Evolutionary conservation across 2,329 filamentous ascomycete genomes (phyloP).

Genomic region (Trichoderma gracile): DNA sequence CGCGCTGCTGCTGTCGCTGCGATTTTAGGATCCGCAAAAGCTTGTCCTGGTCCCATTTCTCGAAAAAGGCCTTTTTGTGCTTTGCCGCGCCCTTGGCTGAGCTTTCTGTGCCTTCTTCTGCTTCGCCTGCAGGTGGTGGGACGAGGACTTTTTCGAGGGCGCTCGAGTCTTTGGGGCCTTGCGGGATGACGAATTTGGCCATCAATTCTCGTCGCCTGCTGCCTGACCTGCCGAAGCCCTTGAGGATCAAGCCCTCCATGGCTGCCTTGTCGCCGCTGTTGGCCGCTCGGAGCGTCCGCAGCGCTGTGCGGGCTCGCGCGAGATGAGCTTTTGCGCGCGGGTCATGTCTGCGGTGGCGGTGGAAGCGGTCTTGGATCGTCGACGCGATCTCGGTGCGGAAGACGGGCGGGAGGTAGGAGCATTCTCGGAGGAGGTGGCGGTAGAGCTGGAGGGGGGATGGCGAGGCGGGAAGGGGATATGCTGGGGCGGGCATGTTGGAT

Average conservation of each 20-base stretch:
- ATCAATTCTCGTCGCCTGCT: constrained; percentile 52
- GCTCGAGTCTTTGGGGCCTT: constrained; percentile 44
- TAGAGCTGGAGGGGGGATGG: constrained; percentile 47
- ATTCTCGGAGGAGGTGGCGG: constrained; percentile 61
- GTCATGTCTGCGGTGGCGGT: constrained; percentile 39
- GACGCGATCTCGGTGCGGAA: constrained; percentile 48
- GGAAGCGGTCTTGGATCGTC: constrained; percentile 51
- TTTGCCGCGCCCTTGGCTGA: constrained; percentile 2
- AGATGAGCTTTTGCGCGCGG: constrained; percentile 38
- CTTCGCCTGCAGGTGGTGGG: neutral
- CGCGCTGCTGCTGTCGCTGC: constrained; percentile 42
- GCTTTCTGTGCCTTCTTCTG: neutral
- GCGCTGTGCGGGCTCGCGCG: constrained; percentile 44
- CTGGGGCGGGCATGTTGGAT: constrained; percentile 36
- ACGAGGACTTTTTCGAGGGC: constrained; percentile 42
- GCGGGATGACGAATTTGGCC: constrained; percentile 39
- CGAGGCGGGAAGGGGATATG: constrained; percentile 31
- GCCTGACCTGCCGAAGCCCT: constrained; percentile 56
- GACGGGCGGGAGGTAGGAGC: constrained; percentile 58
- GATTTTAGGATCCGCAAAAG: constrained; percentile 45
- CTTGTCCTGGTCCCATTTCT: constrained; percentile 52
- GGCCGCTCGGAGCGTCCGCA: constrained; percentile 54
- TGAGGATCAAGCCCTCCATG: constrained; percentile 50
- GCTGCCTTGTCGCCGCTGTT: constrained; percentile 51
- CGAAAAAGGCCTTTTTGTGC: constrained; percentile 42